phyloP scores from a whole-genome alignment of 208 protist genomes.

The Wallacemonas collosoma region DNA sequence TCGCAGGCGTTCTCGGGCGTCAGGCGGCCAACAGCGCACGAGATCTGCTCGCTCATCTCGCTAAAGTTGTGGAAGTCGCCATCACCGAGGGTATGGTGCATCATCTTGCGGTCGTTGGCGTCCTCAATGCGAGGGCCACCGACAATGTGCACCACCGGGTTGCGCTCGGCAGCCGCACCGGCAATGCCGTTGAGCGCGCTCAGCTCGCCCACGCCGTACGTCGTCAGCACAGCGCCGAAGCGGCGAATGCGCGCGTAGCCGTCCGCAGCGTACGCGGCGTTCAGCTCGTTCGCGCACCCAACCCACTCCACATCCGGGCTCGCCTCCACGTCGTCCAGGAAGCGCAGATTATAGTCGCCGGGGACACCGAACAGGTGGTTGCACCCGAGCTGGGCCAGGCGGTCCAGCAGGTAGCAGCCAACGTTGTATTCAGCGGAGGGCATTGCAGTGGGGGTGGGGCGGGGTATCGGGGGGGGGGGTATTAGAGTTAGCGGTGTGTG shows the following conservation, averaged over 20 bases:
- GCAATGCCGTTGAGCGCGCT: slow-evolving; percentile 49
- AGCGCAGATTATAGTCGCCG: slow-evolving; percentile 58
- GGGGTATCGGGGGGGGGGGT: not conserved
- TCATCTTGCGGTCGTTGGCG: slow-evolving; percentile 22
- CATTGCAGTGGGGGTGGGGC: slow-evolving; percentile 18
- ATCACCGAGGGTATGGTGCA: slow-evolving; percentile 46
- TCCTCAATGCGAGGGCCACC: slow-evolving; percentile 29
- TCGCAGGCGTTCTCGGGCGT: slow-evolving; percentile 21
- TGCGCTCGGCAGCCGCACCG: slow-evolving; percentile 31
- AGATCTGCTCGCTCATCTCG: slow-evolving; percentile 31
- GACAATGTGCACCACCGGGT: slow-evolving; percentile 46
- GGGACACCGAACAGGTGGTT: slow-evolving; percentile 51
- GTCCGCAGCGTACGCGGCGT: slow-evolving; percentile 54
- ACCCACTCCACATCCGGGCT: slow-evolving; percentile 37
- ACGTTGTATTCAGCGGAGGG: slow-evolving; percentile 40
- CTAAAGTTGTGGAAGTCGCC: slow-evolving; percentile 37
- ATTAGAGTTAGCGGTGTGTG: not conserved
- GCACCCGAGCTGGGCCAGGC: slow-evolving; percentile 34
- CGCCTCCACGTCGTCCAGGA: slow-evolving; percentile 46
- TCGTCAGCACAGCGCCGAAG: slow-evolving; percentile 49
- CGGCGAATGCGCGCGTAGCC: slow-evolving; percentile 48
- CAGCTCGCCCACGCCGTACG: slow-evolving; percentile 59
- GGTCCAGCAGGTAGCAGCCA: slow-evolving; percentile 49
- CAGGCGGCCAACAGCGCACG: slow-evolving; percentile 17
- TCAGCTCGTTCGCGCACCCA: slow-evolving; percentile 55